Conservation (phyloP, 257 asterid genomes). For the Lantana camara region DNA sequence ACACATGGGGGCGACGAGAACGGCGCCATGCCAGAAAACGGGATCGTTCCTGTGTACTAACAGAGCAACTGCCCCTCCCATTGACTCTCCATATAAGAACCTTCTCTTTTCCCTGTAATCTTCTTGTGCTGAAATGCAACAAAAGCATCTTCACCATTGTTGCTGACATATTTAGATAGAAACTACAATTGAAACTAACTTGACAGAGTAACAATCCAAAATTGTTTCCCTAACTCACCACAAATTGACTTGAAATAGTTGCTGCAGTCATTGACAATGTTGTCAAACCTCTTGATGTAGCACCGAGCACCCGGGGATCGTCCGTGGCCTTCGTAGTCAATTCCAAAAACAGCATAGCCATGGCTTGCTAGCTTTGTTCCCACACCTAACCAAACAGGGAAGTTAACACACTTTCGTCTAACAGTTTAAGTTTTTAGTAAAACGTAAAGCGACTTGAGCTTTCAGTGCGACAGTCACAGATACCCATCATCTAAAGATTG, state of each 20-base stretch:
- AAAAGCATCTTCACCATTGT: not conserved
- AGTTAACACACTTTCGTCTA: too few species aligned
- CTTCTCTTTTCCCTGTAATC: slow-evolving; percentile 63
- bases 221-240: slow-evolving; percentile 46
- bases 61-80: slow-evolving; percentile 97
- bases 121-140: slow-evolving; percentile 56
- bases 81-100: slow-evolving; percentile 90
- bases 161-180: too few species aligned
- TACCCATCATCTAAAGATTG: too few species aligned
- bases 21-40: slow-evolving; percentile 80
- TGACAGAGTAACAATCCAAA: not conserved
- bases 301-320: slow-evolving; percentile 82
- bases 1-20: slow-evolving; percentile 95
- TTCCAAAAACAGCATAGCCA: slow-evolving; percentile 83
- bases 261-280: slow-evolving; percentile 69
- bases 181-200: not conserved
- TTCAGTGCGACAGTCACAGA: too few species aligned
- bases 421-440: too few species aligned
- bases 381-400: slow-evolving; percentile 47
- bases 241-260: slow-evolving; percentile 67
- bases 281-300: slow-evolving; percentile 74
- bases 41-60: slow-evolving; percentile 76
- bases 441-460: too few species aligned
- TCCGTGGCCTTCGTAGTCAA: slow-evolving; percentile 97
- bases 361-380: slow-evolving; percentile 69